phyloP scores from a whole-genome alignment of 75 land plant species.

The Pinus albicaulis region DNA sequence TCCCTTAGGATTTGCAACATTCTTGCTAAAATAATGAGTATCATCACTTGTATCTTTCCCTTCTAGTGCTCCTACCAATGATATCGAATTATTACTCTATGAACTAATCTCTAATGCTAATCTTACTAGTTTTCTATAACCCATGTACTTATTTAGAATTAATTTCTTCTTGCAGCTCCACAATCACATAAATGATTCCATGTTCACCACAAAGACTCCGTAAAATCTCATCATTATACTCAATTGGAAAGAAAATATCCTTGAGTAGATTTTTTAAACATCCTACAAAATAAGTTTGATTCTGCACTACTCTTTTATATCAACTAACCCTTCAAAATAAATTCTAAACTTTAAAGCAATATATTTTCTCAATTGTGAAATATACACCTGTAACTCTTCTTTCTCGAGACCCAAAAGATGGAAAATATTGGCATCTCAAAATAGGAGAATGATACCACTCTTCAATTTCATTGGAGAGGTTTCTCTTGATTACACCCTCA shows the following conservation, averaged over 20 bases:
- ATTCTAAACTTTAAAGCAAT: slow-evolving; percentile 52
- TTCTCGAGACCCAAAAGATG: slow-evolving; percentile 59
- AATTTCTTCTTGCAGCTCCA: slow-evolving; percentile 92
- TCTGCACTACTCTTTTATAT: slow-evolving; percentile 32
- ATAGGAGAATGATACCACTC: slow-evolving; percentile 57
- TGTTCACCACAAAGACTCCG: slow-evolving; percentile 77
- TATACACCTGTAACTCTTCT: slow-evolving; percentile 77
- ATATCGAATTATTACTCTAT: slow-evolving; percentile 51
- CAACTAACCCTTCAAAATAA: slow-evolving; percentile 62
- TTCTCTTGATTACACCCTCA: slow-evolving; percentile 56
- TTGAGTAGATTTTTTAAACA: slow-evolving; percentile 73
- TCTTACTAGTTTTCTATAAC: slow-evolving; percentile 49
- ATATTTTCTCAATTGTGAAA: slow-evolving; percentile 68
- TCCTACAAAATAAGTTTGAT: slow-evolving; percentile 51
- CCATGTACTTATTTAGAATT: slow-evolving; percentile 79
- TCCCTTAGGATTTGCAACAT: too few species aligned
- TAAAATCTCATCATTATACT: slow-evolving; percentile 80
- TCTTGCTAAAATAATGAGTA: too few species aligned
- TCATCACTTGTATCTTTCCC: slow-evolving; percentile 92
- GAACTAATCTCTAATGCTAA: slow-evolving; percentile 74
- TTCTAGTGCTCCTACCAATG: slow-evolving; percentile 37
- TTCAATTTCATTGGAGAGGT: slow-evolving; percentile 59
- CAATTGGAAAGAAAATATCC: slow-evolving; percentile 73
- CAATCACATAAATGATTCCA: slow-evolving; percentile 69
- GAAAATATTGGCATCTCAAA: slow-evolving; percentile 62